Base-by-base conservation (phyloP, 2,329 filamentous ascomycete species). In the Apiospora marii region DNA sequence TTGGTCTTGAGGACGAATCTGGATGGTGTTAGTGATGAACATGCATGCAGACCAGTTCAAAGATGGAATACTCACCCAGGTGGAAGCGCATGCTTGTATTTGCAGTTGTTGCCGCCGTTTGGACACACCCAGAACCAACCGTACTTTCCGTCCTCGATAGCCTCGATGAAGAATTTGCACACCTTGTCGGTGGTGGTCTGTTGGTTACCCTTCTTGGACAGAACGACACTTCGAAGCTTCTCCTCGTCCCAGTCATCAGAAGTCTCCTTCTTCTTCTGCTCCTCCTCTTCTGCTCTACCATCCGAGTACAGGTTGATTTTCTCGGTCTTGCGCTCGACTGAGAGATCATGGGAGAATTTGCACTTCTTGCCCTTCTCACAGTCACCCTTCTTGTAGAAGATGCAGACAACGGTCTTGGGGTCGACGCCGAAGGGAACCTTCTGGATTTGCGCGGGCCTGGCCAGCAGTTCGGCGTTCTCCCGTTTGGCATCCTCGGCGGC, bases 51-150 rank as follows among this genome's bases (percentile, higher is more conserved):
- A 24, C 34, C 58, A 41, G 34, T 24, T 10, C 41, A 41, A 22
- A 41, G 4, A n/a, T 12, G 53, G 53, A 22, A 53, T 27, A 90
- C 93, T 80, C 90, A 97, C 94, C 96, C 96, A 80, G 95, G 93
- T 78, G 97, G 96, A 79, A 99, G 88, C 79, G 93, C 95, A 83
- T 99, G 96, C 85, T 93, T 95, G 82, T 99, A 99, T 92, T 96
- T 98, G 93, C 96, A 99, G 84, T 98, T 94, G 81, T 99, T 93
- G 75, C 94, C 96, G 76, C 95, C 95, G 80, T 98, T 98, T 67
- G 96, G 96, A 89, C 96, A 99, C 73, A 91, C 88, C 96, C 96
- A 99, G 85, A 99, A 98, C 96, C 96, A 99, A 75, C 96, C 96
- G 80, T 99, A 99, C 84, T 98, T 99, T 79, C 95, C 94, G 81